phyloP scores from a whole-genome alignment of 345 rosid species.

The Brassica incana region DNA sequence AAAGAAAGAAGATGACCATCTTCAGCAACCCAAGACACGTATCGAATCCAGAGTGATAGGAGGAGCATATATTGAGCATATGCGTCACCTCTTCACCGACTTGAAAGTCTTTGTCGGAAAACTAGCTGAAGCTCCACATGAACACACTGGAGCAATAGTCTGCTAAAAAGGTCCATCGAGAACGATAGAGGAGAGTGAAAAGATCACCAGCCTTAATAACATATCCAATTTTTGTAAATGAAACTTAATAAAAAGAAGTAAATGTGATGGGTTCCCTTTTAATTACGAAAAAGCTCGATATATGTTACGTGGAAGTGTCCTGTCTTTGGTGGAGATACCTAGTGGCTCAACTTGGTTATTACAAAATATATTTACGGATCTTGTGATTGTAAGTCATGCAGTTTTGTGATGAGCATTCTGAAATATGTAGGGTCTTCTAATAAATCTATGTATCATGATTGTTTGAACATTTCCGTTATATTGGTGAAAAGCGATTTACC shows the following conservation, averaged over 20 bases:
- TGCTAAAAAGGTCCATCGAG: too few relatives aligned
- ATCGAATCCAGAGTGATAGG: too few relatives aligned
- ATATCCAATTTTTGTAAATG: not conserved
- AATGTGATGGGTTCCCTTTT: conserved; percentile 10
- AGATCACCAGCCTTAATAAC: not conserved
- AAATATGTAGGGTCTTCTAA: conserved; percentile 23
- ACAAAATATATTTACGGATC: conserved; percentile 10
- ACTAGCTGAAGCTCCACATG: too few relatives aligned
- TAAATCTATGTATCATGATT: conserved; percentile 31
- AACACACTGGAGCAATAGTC: too few relatives aligned
- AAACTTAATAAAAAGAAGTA: conserved; percentile 3
- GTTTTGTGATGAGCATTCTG: conserved; percentile 17
- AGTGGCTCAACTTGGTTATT: conserved; percentile 20
- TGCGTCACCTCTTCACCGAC: too few relatives aligned
- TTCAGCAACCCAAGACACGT: too few relatives aligned
- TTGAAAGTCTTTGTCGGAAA: too few relatives aligned
- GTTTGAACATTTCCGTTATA: conserved; percentile 14
- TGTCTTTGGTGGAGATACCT: conserved; percentile 12
- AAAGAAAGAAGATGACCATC: too few relatives aligned
- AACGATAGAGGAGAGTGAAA: too few relatives aligned
- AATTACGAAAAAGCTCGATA: not conserved
- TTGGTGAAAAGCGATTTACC: conserved; percentile 17
- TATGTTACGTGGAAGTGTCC: conserved; percentile 3
- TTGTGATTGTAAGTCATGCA: conserved; percentile 2
- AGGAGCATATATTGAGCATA: too few relatives aligned